A percentile compares a stretch with the other conserved stretches of the same genome.
These are phyloP conservation scores for Colletotrichum higginsianum DNA, from an alignment of 2,329 filamentous ascomycete species.

Conservation along the genomic window DNA sequence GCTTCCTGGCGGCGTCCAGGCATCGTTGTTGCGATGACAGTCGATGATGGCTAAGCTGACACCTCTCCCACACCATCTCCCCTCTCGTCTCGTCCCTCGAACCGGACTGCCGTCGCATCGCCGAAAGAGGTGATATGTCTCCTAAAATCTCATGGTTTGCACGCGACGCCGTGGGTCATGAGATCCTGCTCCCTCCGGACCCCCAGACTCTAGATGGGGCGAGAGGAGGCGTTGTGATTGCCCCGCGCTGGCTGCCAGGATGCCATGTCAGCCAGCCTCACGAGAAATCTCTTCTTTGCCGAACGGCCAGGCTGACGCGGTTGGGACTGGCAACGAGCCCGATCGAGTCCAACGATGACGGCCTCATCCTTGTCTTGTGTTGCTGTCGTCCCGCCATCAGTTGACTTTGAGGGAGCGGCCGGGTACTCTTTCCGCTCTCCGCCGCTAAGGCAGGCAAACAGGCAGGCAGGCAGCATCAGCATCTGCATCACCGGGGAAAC, in stretches of 20 bases:
- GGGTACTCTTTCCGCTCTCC: conserved; percentile 11
- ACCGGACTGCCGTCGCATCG: background rate
- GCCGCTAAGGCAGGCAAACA: background rate
- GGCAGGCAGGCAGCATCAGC: background rate
- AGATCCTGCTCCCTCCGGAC: background rate
- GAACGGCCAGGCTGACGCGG: conserved; percentile 3
- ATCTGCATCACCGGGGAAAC: conserved; percentile 11
- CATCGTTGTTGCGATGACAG: conserved; percentile 6
- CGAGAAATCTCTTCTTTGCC: background rate
- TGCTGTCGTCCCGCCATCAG: background rate
- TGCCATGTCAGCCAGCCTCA: conserved; percentile 22
- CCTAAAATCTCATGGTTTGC: background rate
- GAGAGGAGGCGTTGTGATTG: background rate
- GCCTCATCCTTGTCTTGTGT: background rate
- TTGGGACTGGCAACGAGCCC: background rate
- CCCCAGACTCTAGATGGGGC: background rate
- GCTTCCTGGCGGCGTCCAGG: background rate
- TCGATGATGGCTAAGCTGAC: conserved; percentile 13
- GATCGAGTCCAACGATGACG: background rate
- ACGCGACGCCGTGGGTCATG: background rate
- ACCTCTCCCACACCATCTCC: background rate
- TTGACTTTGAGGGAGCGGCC: conserved; percentile 5
- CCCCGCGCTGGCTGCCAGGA: conserved; percentile 3
- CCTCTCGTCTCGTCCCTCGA: background rate
- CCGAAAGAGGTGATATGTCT: conserved; percentile 1